These are phyloP conservation scores for Fagopyrum esculentum DNA, from an alignment of 148 eudicot species.

Conservation along the genomic window DNA sequence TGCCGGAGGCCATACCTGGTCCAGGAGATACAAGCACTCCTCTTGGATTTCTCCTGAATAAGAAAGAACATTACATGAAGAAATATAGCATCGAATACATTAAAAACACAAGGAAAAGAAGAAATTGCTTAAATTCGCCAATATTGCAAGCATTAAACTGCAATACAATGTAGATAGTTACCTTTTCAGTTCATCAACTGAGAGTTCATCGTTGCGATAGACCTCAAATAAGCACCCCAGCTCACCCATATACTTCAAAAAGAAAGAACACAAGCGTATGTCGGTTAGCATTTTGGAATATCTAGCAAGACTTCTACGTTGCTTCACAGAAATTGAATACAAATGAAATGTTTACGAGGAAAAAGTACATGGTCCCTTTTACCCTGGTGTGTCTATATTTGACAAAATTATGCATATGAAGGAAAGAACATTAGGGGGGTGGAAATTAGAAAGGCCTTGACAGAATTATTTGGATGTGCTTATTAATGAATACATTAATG, in stretches of 20 bases:
- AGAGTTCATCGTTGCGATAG: constrained; percentile 88
- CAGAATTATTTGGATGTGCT: neutral
- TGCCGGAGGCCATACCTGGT: constrained; percentile 51
- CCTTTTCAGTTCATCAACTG: constrained; percentile 79
- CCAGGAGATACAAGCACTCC: constrained; percentile 96
- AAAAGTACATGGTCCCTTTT: neutral
- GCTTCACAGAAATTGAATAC: neutral
- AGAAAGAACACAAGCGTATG: constrained; percentile 4
- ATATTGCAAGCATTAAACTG: neutral
- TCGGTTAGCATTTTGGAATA: neutral
- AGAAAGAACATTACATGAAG: neutral
- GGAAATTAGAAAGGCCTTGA: neutral
- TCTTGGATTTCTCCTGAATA: constrained; percentile 78
- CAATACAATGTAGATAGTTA: constrained; percentile 17
- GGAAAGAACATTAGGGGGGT: neutral
- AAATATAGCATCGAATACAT: neutral
- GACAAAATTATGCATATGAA: neutral
- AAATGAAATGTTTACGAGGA: neutral
- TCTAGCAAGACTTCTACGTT: neutral
- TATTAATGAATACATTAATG: neutral
- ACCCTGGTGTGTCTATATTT: neutral
- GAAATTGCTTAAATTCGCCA: neutral
- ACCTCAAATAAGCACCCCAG: constrained; percentile 79
- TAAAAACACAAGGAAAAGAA: neutral
- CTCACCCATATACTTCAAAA: constrained; percentile 84